Conservation (phyloP, 1,284 basidiomycete species). For the Clitocybe nebularis region DNA sequence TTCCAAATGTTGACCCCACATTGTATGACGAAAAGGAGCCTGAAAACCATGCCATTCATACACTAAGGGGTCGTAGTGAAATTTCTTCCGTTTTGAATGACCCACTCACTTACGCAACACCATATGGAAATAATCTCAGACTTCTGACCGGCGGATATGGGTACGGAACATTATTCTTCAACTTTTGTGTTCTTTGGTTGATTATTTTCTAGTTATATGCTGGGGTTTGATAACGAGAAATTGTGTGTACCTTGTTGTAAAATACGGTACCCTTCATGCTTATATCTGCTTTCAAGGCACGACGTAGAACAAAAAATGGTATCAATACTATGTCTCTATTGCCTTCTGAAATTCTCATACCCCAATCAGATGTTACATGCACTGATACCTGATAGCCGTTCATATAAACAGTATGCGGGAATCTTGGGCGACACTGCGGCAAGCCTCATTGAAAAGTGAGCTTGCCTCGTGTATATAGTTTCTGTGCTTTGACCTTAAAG, state of each 20-base stretch:
- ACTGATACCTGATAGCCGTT: slow-evolving; percentile 18
- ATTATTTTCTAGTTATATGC: too few species aligned
- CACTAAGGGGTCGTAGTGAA: slow-evolving; percentile 5
- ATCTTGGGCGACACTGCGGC: too few species aligned
- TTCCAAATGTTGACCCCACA: neutral
- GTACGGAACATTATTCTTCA: slow-evolving; percentile 18
- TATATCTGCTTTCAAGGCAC: slow-evolving; percentile 7
- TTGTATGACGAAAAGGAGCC: slow-evolving; percentile 4
- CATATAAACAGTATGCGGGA: slow-evolving; percentile 12
- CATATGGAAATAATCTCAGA: slow-evolving; percentile 15
- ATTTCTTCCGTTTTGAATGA: slow-evolving; percentile 31
- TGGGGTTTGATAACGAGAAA: slow-evolving; percentile 26
- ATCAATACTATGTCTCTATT: neutral
- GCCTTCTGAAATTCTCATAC: neutral
- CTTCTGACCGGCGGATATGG: slow-evolving; percentile 25
- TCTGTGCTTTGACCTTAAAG: too few species aligned
- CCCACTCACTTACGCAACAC: slow-evolving; percentile 23
- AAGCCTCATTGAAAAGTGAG: too few species aligned
- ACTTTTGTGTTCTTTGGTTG: too few species aligned
- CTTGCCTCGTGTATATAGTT: too few species aligned
- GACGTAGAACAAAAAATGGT: slow-evolving; percentile 17
- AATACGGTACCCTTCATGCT: neutral
- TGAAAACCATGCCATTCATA: neutral
- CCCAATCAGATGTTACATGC: slow-evolving; percentile 14
- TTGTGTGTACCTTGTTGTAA: slow-evolving; percentile 16